Evolutionary conservation across 1,284 basidiomycete genomes (phyloP), one percentile per base, ranked within the genome.

Genomic region (Malassezia caprae): DNA sequence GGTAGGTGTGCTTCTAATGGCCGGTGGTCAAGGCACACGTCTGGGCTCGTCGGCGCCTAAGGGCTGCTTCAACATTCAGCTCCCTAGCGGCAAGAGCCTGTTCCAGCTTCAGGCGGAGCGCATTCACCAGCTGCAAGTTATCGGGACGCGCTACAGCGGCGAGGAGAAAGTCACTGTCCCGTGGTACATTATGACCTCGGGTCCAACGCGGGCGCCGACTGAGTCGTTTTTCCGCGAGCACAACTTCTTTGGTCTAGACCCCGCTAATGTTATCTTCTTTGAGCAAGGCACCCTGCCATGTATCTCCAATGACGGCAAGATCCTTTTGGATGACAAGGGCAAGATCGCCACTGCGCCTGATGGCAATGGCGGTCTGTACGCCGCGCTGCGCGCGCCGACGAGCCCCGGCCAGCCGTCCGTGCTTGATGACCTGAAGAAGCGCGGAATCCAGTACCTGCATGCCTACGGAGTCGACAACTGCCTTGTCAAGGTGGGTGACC

Each of bases 131-230:
- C 78, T 99, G 48, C 86, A 93, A 76, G 76, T 77, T 27, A 76
- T 96, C 44, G 91, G 90, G 0, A 56, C 56, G 4, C 19, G 57
- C 46, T 45, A 58, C 40, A 78, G 80, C 48, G 77, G 73, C 46
- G 75, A 80, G 23, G 73, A 77, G 13, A 80, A 82, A 3, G 64
- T 67, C 28, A 83, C 85, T 49, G 83, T 96, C 59, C 86, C 68
- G 84, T 98, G 94, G 94, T 98, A 96, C 79, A 84, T 99, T 71
- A 99, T 99, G 94, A 98, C 93, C 55, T 90, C 88, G 69, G 91
- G 91, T 15, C 93, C 94, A 24, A 99, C 94, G 26, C 82, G 90
- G 59, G 78, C 78, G 54, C 85, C 86, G 50, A 98, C 94, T 24
- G 86, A 90, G 75, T 78, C 79, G 39, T 98, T 87, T 80, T 96